Base-by-base conservation (phyloP, 208 protist genomes). In the Crithidia fasciculata region DNA sequence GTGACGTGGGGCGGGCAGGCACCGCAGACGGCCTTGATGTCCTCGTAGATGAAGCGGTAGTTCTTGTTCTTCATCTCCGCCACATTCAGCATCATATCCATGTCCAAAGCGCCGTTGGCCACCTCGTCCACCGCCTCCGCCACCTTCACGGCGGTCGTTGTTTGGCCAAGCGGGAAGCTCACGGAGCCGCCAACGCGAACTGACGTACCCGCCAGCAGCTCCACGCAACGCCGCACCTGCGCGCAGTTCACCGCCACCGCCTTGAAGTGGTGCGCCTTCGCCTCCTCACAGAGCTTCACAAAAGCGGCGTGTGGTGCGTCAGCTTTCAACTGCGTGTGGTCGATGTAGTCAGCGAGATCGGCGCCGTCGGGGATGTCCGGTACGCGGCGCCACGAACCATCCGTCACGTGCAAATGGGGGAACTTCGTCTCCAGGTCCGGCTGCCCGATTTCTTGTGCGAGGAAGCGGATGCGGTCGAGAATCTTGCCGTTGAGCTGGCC, bases 1-100 rank as follows among this genome's bases (percentile, higher is more conserved):
- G 81, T 88, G 18, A 72, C 89, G 37, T 76, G 53, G 0, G 69
- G 52, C 4, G 63, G 71, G 69, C 86, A 88, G 3, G 85, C 87
- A 19, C 73, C 67, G 8, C 84, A 72, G 19, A 98, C 88, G n/a
- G 65, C 78, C 55, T 87, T 82, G 60, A 99, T 95, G 68, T 99
- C 97, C 0, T 78, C 71, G 69, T 90, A 95, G 19, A 98, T 91
- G 43, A 78, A 76, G 8, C n/a, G 4, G 74, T 97, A 98, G 75
- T 96, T 76, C 63, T 82, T 84, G 68, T 95, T 91, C 76, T 96
- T 93, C 45, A 98, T 55, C 13, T 71, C 76, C 13, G 95, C 97
- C 10, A 98, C 80, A 77, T 98, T 98, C 16, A 98, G 67, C 39
- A 99, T 97, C 93, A 98, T 97, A 77, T 99, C 97, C 41, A 99